Percentiles rank a stretch among this genome's conserved stretches.
phyloP scores from a whole-genome alignment of 495 filamentous ascomycete genomes.

The Lindgomyces ingoldianus region DNA sequence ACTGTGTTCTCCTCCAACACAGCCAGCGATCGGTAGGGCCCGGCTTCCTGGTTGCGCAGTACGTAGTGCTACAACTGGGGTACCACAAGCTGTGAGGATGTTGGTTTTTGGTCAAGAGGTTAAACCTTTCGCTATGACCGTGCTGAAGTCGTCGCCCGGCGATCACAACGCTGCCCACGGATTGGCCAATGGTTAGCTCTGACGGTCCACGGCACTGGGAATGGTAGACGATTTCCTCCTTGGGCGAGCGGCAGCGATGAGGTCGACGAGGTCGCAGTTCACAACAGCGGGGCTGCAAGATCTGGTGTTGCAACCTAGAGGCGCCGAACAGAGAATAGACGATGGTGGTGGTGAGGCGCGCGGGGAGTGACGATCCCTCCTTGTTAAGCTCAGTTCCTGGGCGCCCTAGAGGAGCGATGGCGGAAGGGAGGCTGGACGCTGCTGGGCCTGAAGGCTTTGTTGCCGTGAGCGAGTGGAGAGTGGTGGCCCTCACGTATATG shows the following conservation, averaged over 20 bases:
- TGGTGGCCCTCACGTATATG: conserved; percentile 41
- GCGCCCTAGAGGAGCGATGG: conserved; percentile 33
- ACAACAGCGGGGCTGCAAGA: conserved; percentile 30
- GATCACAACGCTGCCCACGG: conserved; percentile 27
- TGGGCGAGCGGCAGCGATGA: conserved; percentile 22
- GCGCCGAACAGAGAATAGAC: conserved; percentile 8
- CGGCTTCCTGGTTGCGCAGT: conserved; percentile 39
- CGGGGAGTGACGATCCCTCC: conserved; percentile 38
- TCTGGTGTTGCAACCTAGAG: conserved; percentile 34
- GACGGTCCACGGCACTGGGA: conserved; percentile 23
- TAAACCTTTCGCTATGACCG: conserved; percentile 28
- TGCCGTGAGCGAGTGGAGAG: conserved; percentile 39
- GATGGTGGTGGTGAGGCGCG: conserved; percentile 33
- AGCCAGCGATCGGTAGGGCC: conserved; percentile 34
- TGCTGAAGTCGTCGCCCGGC: conserved; percentile 32
- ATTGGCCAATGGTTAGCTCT: conserved; percentile 30
- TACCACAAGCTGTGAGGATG: conserved; percentile 33
- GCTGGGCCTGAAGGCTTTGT: conserved; percentile 37
- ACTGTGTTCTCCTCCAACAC: conserved; percentile 22
- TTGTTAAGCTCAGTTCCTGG: conserved; percentile 42
- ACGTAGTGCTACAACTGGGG: conserved; percentile 34
- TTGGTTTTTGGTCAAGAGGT: conserved; percentile 33
- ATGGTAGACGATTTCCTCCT: conserved; percentile 23
- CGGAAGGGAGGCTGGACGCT: conserved; percentile 28
- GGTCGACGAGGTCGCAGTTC: conserved; percentile 5